phyloP scores from a whole-genome alignment of 2,329 filamentous ascomycete genomes.

The Penicillium palitans region DNA sequence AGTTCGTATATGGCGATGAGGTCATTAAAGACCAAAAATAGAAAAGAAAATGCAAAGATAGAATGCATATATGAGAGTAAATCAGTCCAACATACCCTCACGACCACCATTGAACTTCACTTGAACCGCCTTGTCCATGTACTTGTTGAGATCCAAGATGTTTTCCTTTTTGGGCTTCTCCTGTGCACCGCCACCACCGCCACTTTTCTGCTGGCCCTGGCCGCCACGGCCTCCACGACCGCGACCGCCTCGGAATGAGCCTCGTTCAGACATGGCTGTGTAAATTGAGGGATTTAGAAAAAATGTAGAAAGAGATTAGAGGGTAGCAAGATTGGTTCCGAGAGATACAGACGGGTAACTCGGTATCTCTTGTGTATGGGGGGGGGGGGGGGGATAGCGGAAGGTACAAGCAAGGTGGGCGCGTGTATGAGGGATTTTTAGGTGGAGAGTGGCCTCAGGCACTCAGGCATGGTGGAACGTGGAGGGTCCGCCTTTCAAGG shows the following conservation, averaged over 20 bases:
- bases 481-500: constrained; percentile 1
- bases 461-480: neutral
- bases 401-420: constrained; percentile 12
- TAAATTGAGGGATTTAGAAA: constrained; percentile 53
- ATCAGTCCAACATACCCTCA: constrained; percentile 16
- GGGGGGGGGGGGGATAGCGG: constrained; percentile 16
- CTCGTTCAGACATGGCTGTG: constrained; percentile 47
- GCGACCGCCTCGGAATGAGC: constrained; percentile 25
- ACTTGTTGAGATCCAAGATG: constrained; percentile 91
- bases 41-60: neutral
- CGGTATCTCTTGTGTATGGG: constrained; percentile 1
- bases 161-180: constrained; percentile 97
- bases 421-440: constrained; percentile 28
- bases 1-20: neutral
- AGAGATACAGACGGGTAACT: neutral
- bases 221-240: constrained; percentile 21
- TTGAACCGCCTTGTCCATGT: constrained; percentile 92
- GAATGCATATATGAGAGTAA: constrained; percentile 1
- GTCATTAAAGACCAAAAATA: neutral
- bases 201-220: constrained; percentile 45
- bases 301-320: constrained; percentile 5
- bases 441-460: constrained; percentile 1
- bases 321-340: constrained; percentile 8
- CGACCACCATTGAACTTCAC: constrained; percentile 93
- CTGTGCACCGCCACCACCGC: constrained; percentile 53